A percentile compares a stretch with the other conserved stretches of the same genome.
Conservation (phyloP, 2,329 filamentous ascomycete genomes). For the Onygena corvina region DNA sequence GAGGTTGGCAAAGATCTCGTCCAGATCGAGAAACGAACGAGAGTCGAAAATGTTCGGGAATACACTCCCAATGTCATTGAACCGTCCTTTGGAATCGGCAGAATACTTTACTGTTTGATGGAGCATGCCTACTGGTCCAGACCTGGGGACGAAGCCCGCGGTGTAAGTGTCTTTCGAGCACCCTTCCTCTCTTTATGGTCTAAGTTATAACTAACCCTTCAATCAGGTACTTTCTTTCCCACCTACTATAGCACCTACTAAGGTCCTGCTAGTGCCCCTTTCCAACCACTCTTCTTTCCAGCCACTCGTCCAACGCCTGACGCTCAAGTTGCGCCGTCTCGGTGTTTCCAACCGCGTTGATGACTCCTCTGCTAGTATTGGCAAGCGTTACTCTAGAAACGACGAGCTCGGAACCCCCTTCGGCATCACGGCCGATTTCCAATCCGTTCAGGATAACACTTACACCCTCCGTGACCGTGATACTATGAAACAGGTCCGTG, state of each 20-base stretch:
- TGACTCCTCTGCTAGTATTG: constrained; percentile 81
- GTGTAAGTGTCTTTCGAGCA: constrained; percentile 49
- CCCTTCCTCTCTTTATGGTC: not conserved
- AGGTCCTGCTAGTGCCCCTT: constrained; percentile 83
- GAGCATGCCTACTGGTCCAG: constrained; percentile 96
- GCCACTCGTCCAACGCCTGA: constrained; percentile 61
- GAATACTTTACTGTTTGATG: constrained; percentile 83
- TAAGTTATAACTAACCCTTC: not conserved
- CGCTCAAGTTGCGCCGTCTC: constrained; percentile 60
- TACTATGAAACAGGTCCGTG: constrained; percentile 79
- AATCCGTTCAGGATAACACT: constrained; percentile 76
- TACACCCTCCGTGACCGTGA: constrained; percentile 85
- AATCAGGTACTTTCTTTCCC: constrained; percentile 59
- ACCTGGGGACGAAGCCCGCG: constrained; percentile 68
- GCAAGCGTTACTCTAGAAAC: constrained; percentile 87
- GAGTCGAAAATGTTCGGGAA: constrained; percentile 72
- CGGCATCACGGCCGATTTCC: constrained; percentile 90
- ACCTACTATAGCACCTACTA: constrained; percentile 74
- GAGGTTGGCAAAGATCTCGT: constrained; percentile 70
- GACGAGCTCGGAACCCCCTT: constrained; percentile 92
- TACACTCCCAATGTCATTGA: constrained; percentile 95
- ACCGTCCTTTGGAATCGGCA: constrained; percentile 91
- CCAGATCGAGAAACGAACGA: constrained; percentile 69
- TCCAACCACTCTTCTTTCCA: constrained; percentile 70
- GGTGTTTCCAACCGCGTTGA: constrained; percentile 78